A percentile compares a stretch with the other conserved stretches of the same genome.
Conservation (phyloP, 441 rosid genomes). For the Adansonia madagascariensis region DNA sequence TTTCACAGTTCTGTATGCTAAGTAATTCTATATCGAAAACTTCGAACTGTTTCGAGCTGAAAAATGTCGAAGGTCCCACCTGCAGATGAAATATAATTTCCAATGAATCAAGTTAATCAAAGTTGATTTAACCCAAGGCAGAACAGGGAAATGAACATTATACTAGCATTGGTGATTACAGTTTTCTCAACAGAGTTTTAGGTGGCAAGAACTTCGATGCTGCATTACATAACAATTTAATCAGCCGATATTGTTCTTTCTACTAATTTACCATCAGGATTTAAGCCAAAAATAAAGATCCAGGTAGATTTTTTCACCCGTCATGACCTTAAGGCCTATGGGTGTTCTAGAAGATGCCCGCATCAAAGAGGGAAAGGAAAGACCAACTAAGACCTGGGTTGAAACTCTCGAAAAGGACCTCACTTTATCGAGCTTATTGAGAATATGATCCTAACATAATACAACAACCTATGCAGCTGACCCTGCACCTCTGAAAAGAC, state of each 20-base stretch:
- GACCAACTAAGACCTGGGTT: too few relatives aligned
- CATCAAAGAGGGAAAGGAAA: too few relatives aligned
- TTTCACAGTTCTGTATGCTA: conserved; percentile 66
- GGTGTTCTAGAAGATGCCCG: too few relatives aligned
- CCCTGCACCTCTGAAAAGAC: not conserved
- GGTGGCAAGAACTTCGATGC: not conserved
- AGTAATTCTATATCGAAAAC: conserved; percentile 91
- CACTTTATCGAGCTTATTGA: not conserved
- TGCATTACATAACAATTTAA: not conserved
- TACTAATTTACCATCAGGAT: not conserved
- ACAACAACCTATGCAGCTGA: not conserved
- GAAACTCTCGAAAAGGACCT: not conserved
- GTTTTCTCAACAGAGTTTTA: not conserved
- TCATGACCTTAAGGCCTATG: too few relatives aligned
- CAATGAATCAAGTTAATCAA: conserved; percentile 8
- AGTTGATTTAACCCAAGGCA: not conserved
- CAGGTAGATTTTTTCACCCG: too few relatives aligned
- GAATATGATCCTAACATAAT: not conserved
- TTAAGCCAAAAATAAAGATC: too few relatives aligned
- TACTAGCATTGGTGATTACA: not conserved
- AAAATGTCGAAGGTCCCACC: conserved; percentile 95
- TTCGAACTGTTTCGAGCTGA: conserved; percentile 91
- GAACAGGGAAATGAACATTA: not conserved
- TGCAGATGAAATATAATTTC: conserved; percentile 32
- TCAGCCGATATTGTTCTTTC: not conserved